phyloP scores from a whole-genome alignment of 352 stramenopile species.

The Phytopythium kandeliae region DNA sequence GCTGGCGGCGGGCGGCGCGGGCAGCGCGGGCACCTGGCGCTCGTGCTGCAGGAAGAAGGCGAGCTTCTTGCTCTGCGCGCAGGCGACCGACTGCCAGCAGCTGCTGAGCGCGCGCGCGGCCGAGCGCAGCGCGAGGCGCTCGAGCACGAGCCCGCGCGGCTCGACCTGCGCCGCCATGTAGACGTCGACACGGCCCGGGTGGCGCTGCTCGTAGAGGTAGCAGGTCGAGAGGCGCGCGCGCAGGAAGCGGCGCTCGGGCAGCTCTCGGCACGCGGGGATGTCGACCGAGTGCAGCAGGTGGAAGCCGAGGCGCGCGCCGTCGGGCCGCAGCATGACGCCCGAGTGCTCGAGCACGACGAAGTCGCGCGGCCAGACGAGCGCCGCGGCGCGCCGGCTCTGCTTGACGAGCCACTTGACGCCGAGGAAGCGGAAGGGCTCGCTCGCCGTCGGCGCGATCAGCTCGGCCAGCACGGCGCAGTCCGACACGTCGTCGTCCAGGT shows the following conservation, averaged over 20 bases:
- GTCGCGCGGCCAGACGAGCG: conserved; percentile 37
- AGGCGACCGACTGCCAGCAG: conserved; percentile 58
- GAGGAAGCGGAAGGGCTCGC: conserved; percentile 46
- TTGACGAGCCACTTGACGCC: conserved; percentile 59
- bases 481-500: conserved; percentile 41
- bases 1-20: conserved; percentile 2
- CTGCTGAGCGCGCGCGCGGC: conserved; percentile 41
- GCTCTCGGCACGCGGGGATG: conserved; percentile 29
- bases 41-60: conserved; percentile 46
- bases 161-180: conserved; percentile 59
- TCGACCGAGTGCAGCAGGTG: conserved; percentile 50
- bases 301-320: conserved; percentile 42
- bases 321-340: conserved; percentile 37
- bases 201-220: conserved; percentile 53
- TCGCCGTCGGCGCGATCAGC: conserved; percentile 28
- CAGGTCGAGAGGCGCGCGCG: conserved; percentile 43
- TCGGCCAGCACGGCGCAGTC: conserved; percentile 39
- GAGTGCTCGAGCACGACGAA: conserved; percentile 54
- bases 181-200: conserved; percentile 43
- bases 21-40: conserved; percentile 10
- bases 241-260: conserved; percentile 28
- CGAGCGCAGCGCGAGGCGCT: conserved; percentile 33
- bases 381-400: conserved; percentile 23
- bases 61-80: conserved; percentile 69
- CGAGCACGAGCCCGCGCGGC: conserved; percentile 33